A percentile compares a stretch with the other conserved stretches of the same genome.
Conservation (phyloP, 2,329 filamentous ascomycete genomes). For the Diaporthe ampelina region DNA sequence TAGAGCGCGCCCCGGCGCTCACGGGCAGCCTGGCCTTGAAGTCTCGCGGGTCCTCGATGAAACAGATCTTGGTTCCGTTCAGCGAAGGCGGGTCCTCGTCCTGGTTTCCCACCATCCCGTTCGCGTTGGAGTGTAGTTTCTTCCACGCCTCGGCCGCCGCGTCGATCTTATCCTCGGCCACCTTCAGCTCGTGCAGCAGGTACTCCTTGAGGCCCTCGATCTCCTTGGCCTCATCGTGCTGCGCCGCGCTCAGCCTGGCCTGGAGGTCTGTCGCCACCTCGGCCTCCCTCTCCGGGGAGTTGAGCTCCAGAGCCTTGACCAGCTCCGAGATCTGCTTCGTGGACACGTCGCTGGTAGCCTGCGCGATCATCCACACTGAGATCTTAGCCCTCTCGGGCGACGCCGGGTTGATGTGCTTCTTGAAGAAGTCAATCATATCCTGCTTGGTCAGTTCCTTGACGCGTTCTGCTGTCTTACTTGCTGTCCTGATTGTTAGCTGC, state of each 20-base stretch:
- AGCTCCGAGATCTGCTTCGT: slow-evolving; percentile 58
- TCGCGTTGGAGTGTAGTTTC: slow-evolving; percentile 50
- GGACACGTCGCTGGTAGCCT: slow-evolving; percentile 66
- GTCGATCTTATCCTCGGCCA: slow-evolving; percentile 64
- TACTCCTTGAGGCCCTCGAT: slow-evolving; percentile 65
- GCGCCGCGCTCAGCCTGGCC: slow-evolving; percentile 51
- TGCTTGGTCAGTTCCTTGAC: slow-evolving; percentile 82
- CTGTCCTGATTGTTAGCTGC: slow-evolving; percentile 20
- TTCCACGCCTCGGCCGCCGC: slow-evolving; percentile 55
- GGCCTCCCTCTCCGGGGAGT: slow-evolving; percentile 49
- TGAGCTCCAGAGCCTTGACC: slow-evolving; percentile 53
- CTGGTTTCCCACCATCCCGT: slow-evolving; percentile 51
- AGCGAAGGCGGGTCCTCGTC: slow-evolving; percentile 52
- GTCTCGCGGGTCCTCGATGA: slow-evolving; percentile 83
- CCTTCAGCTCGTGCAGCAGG: slow-evolving; percentile 60
- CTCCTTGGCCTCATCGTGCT: slow-evolving; percentile 63
- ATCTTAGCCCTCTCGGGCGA: slow-evolving; percentile 85
- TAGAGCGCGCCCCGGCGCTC: slow-evolving; percentile 79
- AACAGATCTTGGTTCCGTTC: slow-evolving; percentile 67
- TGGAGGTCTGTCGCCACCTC: slow-evolving; percentile 52
- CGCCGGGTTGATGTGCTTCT: slow-evolving; percentile 79
- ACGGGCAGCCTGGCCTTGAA: slow-evolving; percentile 84
- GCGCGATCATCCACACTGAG: slow-evolving; percentile 85
- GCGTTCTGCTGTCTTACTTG: slow-evolving; percentile 65
- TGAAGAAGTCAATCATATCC: slow-evolving; percentile 85